Percentiles rank a stretch among this genome's conserved stretches.
Conservation (phyloP, 2,329 filamentous ascomycete genomes). For the Nothophaeocryptopus gaeumannii region DNA sequence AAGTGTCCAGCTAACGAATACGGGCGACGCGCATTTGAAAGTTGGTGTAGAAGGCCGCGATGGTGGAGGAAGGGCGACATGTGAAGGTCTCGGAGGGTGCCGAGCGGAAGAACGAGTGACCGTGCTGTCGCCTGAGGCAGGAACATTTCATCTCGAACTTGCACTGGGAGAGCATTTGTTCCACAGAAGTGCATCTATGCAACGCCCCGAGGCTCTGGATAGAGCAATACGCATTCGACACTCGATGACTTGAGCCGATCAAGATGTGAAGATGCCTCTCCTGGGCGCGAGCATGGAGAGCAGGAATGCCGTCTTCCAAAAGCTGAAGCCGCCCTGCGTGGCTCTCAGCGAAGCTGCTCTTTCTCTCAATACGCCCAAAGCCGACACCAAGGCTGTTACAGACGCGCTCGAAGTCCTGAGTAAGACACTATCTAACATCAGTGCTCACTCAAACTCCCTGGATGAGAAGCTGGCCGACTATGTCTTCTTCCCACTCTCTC, state of each 20-base stretch:
- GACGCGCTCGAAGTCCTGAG: conserved; percentile 48
- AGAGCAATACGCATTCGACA: no score
- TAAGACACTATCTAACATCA: conserved; percentile 37
- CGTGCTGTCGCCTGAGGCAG: no score
- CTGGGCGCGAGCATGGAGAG: conserved; percentile 27
- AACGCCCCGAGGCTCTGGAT: no score
- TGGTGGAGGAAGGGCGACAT: no score
- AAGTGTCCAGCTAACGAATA: no score
- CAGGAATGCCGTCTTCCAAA: conserved; percentile 41
- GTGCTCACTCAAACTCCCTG: conserved; percentile 45
- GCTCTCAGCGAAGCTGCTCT: conserved; percentile 56
- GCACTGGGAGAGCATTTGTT: no score
- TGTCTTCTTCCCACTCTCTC: conserved; percentile 86
- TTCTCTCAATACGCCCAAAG: conserved; percentile 45
- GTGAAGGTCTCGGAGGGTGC: no score
- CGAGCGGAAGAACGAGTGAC: no score
- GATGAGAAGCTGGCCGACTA: conserved; percentile 89
- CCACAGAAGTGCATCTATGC: no score
- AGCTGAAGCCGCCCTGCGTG: conserved; percentile 60
- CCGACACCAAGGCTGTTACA: conserved; percentile 47
- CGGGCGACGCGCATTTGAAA: no score
- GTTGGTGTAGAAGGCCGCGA: no score
- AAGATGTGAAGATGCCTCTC: conserved; percentile 15
- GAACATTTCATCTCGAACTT: no score
- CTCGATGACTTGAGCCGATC: neutral